A percentile compares a stretch with the other conserved stretches of the same genome.
These are phyloP conservation scores for Colletotrichum truncatum DNA, from an alignment of 2,329 filamentous ascomycete species.

Conservation along the genomic window DNA sequence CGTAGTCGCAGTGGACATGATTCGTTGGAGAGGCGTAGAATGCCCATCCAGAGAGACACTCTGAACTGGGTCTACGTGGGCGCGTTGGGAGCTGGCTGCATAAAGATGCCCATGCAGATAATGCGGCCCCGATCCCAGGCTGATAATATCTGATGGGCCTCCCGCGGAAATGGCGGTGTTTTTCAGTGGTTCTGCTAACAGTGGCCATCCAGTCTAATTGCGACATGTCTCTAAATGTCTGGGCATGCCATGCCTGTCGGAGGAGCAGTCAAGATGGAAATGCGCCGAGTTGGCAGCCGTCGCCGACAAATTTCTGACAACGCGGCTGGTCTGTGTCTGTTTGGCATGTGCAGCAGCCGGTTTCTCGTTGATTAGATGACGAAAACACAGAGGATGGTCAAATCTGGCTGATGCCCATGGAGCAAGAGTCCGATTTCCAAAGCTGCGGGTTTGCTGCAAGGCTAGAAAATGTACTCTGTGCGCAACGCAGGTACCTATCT, in stretches of 20 bases:
- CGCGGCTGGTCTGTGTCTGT: slow-evolving; percentile 25
- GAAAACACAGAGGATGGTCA: neutral
- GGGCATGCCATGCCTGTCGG: slow-evolving; percentile 16
- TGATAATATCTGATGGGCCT: slow-evolving; percentile 10
- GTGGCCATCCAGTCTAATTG: neutral
- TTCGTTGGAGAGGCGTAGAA: neutral
- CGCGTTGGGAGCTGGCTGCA: slow-evolving; percentile 19
- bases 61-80: neutral
- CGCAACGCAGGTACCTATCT: no score
- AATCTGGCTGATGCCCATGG: neutral
- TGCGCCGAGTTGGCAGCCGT: neutral
- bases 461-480: no score
- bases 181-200: slow-evolving; percentile 1
- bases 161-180: neutral
- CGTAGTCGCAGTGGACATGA: slow-evolving; percentile 8
- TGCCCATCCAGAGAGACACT: neutral
- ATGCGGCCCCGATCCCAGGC: slow-evolving; percentile 9
- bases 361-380: slow-evolving; percentile 19
- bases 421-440: neutral
- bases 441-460: neutral
- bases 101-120: slow-evolving; percentile 15
- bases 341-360: slow-evolving; percentile 27
- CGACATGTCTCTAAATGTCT: neutral
- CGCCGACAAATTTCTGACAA: neutral
- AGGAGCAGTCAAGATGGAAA: neutral